phyloP scores from a whole-genome alignment of 164 flowering plant species.

The Berberis vulgaris region DNA sequence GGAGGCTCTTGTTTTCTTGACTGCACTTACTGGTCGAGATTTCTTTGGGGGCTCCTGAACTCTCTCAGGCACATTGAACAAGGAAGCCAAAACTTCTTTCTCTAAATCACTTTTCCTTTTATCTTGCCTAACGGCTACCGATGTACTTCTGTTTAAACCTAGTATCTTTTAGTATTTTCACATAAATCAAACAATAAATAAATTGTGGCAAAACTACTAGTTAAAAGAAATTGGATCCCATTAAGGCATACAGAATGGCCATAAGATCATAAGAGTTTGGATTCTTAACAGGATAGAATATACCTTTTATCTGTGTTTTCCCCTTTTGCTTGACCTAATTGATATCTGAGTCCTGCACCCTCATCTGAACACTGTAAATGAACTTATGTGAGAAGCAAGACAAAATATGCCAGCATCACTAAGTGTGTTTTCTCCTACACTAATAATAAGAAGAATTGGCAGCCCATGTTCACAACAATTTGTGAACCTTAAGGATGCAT shows the following conservation, averaged over 20 bases:
- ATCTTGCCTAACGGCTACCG: conserved; percentile 7
- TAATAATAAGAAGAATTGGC: neutral
- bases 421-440: neutral
- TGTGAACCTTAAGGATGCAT: no score
- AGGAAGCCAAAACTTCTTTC: conserved; percentile 43
- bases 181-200: neutral
- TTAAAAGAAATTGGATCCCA: neutral
- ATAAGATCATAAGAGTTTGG: neutral
- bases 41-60: conserved; percentile 27
- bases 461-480: neutral
- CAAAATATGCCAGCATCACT: neutral
- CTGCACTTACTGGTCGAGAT: conserved; percentile 8
- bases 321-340: conserved; percentile 3
- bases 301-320: conserved; percentile 14
- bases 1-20: conserved; percentile 15
- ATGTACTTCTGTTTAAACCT: conserved; percentile 12
- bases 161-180: neutral
- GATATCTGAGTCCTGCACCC: conserved; percentile 3
- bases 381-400: conserved; percentile 8
- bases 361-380: conserved; percentile 16
- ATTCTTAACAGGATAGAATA: neutral
- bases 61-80: conserved; percentile 38
- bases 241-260: no score
- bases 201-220: neutral
- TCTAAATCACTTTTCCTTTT: conserved; percentile 26